A percentile compares a stretch with the other conserved stretches of the same genome.
Conservation (phyloP, 371 early-diverging fungal genomes). For the Furculomyces boomerangus region DNA sequence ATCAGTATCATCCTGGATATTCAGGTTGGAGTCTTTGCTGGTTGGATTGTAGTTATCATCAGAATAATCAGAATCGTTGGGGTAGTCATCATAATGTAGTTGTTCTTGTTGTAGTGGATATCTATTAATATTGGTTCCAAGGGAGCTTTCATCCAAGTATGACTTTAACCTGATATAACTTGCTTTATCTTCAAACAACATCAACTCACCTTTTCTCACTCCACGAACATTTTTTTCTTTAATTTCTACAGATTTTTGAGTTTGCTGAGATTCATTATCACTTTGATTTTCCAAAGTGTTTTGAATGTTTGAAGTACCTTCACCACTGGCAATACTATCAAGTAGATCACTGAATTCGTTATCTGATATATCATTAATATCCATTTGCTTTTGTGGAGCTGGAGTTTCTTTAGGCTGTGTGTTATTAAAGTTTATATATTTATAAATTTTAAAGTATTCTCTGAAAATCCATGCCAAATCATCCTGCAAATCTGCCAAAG, state of each 20-base stretch:
- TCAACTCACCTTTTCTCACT: background rate
- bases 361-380: no score
- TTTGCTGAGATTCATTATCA: no score
- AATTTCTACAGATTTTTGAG: background rate
- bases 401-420: no score
- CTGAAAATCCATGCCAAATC: slow-evolving; percentile 18
- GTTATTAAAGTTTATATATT: background rate
- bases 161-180: background rate
- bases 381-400: no score
- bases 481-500: slow-evolving; percentile 11
- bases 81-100: background rate
- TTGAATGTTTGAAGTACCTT: no score
- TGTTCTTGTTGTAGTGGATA: background rate
- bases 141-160: background rate
- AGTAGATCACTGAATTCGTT: no score
- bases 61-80: background rate
- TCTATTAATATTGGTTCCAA: background rate
- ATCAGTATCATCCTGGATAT: background rate
- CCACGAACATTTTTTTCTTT: background rate
- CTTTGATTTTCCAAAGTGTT: no score
- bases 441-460: slow-evolving; percentile 8
- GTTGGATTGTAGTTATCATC: background rate
- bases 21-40: no score
- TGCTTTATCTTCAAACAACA: slow-evolving; percentile 1
- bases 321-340: no score